phyloP scores from a whole-genome alignment of 768 basidiomycete species.

The Cystobasidium tubakii region DNA sequence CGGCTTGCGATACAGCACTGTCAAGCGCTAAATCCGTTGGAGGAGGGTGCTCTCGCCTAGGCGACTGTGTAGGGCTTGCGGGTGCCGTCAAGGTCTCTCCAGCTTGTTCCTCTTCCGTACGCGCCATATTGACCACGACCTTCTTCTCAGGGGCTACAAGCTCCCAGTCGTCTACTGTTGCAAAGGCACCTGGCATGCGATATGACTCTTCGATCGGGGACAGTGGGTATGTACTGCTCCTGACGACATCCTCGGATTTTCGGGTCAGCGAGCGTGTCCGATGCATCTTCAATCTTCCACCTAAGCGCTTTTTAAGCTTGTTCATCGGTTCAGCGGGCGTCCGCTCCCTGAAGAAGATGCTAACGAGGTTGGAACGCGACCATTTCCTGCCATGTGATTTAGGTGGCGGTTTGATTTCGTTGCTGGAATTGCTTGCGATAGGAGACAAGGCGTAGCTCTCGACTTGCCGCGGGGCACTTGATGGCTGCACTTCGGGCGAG shows the following conservation, averaged over 20 bases:
- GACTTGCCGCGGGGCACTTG: background rate
- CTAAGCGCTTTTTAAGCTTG: background rate
- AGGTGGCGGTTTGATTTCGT: background rate
- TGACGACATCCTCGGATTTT: background rate
- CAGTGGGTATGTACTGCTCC: background rate
- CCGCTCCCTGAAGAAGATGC: background rate
- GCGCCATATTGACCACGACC: background rate
- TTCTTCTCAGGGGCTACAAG: background rate
- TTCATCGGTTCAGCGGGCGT: background rate
- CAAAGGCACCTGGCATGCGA: background rate
- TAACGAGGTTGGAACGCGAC: background rate
- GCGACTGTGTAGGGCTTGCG: background rate
- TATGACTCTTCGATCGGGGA: background rate
- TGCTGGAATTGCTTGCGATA: background rate
- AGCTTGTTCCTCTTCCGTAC: background rate
- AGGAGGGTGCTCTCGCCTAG: background rate
- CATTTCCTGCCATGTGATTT: background rate
- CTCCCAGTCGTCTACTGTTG: slow-evolving; percentile 5
- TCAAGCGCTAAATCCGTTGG: background rate
- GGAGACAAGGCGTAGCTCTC: background rate
- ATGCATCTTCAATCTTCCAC: background rate
- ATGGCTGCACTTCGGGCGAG: background rate
- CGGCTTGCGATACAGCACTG: background rate
- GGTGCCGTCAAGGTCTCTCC: background rate
- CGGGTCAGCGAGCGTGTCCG: background rate